Percentiles rank a stretch among this genome's conserved stretches.
Conservation (phyloP, 331 rosid genomes). For the Quercus tomentella region DNA sequence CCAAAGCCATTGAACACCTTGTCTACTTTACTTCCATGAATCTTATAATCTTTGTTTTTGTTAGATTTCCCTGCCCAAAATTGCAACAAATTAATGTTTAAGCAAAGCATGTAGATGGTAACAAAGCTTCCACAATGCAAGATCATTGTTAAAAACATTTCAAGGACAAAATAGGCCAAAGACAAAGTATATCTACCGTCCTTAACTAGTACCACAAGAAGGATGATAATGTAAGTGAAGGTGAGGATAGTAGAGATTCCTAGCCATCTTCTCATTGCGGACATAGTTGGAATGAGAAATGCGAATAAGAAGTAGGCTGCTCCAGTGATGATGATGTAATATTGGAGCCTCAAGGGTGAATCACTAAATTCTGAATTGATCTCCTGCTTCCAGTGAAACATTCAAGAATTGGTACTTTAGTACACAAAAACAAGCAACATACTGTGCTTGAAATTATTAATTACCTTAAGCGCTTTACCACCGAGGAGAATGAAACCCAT, state of each 20-base stretch:
- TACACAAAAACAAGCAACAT: no score
- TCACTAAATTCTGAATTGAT: slow-evolving; percentile 42
- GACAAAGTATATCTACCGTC: slow-evolving; percentile 25
- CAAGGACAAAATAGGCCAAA: not conserved
- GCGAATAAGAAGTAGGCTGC: slow-evolving; percentile 35
- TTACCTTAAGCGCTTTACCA: slow-evolving; percentile 58
- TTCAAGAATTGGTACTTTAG: no score
- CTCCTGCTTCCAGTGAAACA: slow-evolving; percentile 26
- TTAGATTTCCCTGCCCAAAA: slow-evolving; percentile 36
- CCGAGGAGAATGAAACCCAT: slow-evolving; percentile 64
- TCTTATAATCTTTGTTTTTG: slow-evolving; percentile 16
- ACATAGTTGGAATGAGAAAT: slow-evolving; percentile 48
- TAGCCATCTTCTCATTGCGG: slow-evolving; percentile 50
- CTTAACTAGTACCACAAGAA: slow-evolving; percentile 22
- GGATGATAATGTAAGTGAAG: slow-evolving; percentile 31
- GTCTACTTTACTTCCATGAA: slow-evolving; percentile 33
- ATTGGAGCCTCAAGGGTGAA: slow-evolving; percentile 54
- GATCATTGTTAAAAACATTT: no score
- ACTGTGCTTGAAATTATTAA: not conserved
- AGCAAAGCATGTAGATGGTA: not conserved
- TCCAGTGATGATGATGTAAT: slow-evolving; percentile 45
- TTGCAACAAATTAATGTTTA: not conserved
- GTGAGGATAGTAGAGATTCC: slow-evolving; percentile 39
- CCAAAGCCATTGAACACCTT: slow-evolving; percentile 41
- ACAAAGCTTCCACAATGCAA: no score